These are phyloP conservation scores for Aureobasidium leucospermi DNA, from an alignment of 2,329 filamentous ascomycete species.

Conservation along the genomic window DNA sequence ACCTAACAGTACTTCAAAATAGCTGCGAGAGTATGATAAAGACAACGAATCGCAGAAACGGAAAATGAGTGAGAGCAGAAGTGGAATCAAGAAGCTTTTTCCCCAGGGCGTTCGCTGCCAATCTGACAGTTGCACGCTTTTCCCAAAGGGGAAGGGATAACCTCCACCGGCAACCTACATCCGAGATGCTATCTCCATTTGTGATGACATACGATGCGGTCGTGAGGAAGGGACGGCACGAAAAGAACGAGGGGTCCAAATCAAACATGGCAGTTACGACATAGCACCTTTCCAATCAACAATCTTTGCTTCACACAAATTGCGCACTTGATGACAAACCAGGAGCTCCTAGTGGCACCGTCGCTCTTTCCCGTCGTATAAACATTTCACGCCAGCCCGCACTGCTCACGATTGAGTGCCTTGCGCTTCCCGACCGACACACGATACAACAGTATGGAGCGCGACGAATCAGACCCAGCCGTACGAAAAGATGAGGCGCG, in stretches of 20 bases:
- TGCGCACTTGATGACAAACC: not conserved
- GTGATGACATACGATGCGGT: not conserved
- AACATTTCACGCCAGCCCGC: not conserved
- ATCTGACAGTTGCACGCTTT: not conserved
- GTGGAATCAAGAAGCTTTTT: not conserved
- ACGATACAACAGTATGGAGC: not conserved
- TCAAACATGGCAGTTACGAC: not conserved
- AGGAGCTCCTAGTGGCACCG: not conserved
- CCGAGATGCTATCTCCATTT: constrained; percentile 3
- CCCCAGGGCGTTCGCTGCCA: not conserved
- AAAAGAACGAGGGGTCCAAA: not conserved
- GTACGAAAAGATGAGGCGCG: constrained; percentile 1
- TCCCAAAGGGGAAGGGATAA: not conserved
- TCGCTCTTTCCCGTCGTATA: not conserved
- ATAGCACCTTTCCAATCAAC: not conserved
- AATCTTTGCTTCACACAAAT: not conserved
- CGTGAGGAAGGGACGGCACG: not conserved
- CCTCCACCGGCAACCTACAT: not conserved
- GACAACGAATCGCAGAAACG: too few relatives aligned
- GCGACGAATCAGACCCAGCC: not conserved
- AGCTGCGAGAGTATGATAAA: too few relatives aligned
- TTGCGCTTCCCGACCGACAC: not conserved
- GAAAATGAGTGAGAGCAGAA: too few relatives aligned
- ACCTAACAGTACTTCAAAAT: too few relatives aligned
- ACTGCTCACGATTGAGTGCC: not conserved